Percentiles rank a stretch among this genome's conserved stretches.
phyloP scores from a whole-genome alignment of 2,329 filamentous ascomycete genomes.

The Xylariaceae sp. region DNA sequence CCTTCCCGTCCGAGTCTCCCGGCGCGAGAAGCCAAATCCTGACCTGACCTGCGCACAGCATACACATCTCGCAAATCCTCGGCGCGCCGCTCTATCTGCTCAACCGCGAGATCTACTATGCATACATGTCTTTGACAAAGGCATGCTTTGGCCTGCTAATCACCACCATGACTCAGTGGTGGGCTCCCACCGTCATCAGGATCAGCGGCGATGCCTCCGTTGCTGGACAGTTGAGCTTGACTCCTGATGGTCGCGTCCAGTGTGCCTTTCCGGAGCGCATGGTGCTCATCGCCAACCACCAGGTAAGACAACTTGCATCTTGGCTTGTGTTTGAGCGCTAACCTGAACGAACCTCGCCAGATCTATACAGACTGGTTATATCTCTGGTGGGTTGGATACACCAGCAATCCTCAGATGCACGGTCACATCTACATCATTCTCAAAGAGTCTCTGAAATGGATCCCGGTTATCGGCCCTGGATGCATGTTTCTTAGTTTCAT shows the following conservation, averaged over 20 bases:
- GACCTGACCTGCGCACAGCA: slow-evolving; percentile 39
- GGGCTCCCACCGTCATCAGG: slow-evolving; percentile 76
- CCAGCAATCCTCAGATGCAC: slow-evolving; percentile 67
- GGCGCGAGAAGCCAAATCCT: neutral
- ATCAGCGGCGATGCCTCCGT: slow-evolving; percentile 82
- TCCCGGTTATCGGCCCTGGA: slow-evolving; percentile 73
- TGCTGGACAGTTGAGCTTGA: slow-evolving; percentile 65
- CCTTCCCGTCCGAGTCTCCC: neutral
- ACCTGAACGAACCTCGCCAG: slow-evolving; percentile 31
- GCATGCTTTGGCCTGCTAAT: slow-evolving; percentile 73
- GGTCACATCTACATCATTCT: slow-evolving; percentile 86
- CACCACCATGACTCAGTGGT: slow-evolving; percentile 78
- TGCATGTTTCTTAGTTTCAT: slow-evolving; percentile 88
- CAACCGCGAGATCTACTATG: slow-evolving; percentile 73
- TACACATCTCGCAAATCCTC: slow-evolving; percentile 67
- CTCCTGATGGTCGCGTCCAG: slow-evolving; percentile 65
- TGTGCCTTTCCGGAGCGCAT: slow-evolving; percentile 77
- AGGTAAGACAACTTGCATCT: slow-evolving; percentile 41
- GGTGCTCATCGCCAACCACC: slow-evolving; percentile 82
- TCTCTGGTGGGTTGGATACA: slow-evolving; percentile 91
- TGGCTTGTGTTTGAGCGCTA: slow-evolving; percentile 16
- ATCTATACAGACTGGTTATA: slow-evolving; percentile 92
- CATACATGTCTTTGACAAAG: slow-evolving; percentile 84
- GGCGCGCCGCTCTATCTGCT: slow-evolving; percentile 71
- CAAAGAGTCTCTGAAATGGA: slow-evolving; percentile 77